Base-by-base conservation (phyloP, 78 protist genomes). In the Tieghemostelium lacteum region DNA sequence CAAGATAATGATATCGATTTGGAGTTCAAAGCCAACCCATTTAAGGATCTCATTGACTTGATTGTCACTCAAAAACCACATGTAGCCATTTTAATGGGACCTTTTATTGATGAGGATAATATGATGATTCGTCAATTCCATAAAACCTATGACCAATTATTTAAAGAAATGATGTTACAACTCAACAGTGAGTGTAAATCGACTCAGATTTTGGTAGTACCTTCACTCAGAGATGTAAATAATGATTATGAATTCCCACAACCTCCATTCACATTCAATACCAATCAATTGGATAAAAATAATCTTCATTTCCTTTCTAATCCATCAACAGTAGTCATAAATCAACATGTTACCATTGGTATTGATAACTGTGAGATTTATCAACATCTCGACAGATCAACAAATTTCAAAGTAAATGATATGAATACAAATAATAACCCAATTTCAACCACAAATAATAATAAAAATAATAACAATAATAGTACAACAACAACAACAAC, bases 191-290 rank as follows among this genome's bases (percentile, higher is more conserved):
- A 20, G 29, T 28, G 45, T 3, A 50, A 34, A 1, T 34, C 80
- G 14, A 86, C 93, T 20, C 26, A 54, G 20, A 50, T 93, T 33
- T 50, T 87, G 4, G 39, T 93, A 0, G 89, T 86, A 20, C 96
- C 96, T 20, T 86, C 93, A 16, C 55, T 78, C 24, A 70, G 45
- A 29, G 96, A 93, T 55, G 40, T 55, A 45, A 19, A 45, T 20
- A 57, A 64, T 57, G 93, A 93, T 50, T 57, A 39, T 33, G 58
- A 85, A 17, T 69, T 62, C 20, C 95, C 95, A 34, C 95, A 93
- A 39, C 85, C 93, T 61, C 95, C 95, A 52, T 66, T 85, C 39
- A n/a, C 10, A 24, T 29, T 34, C 19, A 26, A 71, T 65, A 33
- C 24, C 16, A 55, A 77, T 28, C 26, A 28, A 52, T 26, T 20